Conservation (phyloP, 2,329 filamentous ascomycete species). For the Colletotrichum lupini region DNA sequence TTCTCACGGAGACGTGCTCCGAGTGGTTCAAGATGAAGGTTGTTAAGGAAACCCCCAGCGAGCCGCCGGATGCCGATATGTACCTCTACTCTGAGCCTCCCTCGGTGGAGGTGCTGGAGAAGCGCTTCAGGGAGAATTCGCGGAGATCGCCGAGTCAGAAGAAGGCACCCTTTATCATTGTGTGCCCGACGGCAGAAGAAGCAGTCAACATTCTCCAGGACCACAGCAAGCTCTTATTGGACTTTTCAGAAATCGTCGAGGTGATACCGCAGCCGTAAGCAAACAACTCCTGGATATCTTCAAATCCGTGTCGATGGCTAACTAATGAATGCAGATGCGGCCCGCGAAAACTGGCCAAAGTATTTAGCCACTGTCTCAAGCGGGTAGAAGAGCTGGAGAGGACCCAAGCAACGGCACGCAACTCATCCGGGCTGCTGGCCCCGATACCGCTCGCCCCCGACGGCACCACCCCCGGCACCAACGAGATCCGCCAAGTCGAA, state of each 20-base stretch:
- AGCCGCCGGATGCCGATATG: slow-evolving; percentile 37
- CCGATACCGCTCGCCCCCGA: not conserved
- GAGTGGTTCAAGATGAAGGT: slow-evolving; percentile 50
- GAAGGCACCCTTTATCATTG: slow-evolving; percentile 42
- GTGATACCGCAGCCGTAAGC: slow-evolving; percentile 44
- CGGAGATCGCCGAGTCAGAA: not conserved
- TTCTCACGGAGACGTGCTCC: slow-evolving; percentile 43
- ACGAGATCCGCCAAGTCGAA: not conserved
- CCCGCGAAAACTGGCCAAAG: slow-evolving; percentile 44
- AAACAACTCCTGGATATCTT: slow-evolving; percentile 31
- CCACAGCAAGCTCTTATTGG: slow-evolving; percentile 38
- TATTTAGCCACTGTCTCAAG: slow-evolving; percentile 40
- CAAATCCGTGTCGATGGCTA: not conserved
- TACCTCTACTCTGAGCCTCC: slow-evolving; percentile 43
- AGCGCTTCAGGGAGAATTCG: slow-evolving; percentile 35
- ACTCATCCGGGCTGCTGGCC: not conserved
- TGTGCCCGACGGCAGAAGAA: slow-evolving; percentile 44
- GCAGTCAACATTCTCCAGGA: slow-evolving; percentile 40
- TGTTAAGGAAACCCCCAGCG: slow-evolving; percentile 27
- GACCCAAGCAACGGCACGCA: not conserved
- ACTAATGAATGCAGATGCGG: slow-evolving; percentile 29
- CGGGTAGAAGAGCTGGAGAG: slow-evolving; percentile 7
- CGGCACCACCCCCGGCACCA: not conserved
- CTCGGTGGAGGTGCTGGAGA: slow-evolving; percentile 36
- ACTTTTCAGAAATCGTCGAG: slow-evolving; percentile 43